Evolutionary conservation across 352 stramenopile genomes (phyloP), one percentile per base, ranked within the genome.

Genomic region (Aphanomyces astaci): DNA sequence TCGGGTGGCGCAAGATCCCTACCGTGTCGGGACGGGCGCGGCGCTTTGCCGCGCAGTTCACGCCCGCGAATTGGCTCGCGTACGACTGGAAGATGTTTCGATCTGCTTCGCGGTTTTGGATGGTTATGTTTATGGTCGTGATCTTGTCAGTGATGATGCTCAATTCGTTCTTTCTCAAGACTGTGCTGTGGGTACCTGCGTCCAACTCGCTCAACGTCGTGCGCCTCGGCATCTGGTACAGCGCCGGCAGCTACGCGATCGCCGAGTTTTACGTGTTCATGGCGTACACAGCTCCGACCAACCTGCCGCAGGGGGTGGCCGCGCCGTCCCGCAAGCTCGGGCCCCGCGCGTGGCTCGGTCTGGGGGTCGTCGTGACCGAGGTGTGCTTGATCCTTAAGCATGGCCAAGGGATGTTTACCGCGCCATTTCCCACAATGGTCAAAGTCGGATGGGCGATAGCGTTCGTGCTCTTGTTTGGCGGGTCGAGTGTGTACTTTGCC

Each of bases 161-260:
- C 64, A 98, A 98, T 79, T 96, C 92, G 72, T 98, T 98, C 76
- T 97, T 98, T 80, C 83, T 98, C 59, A 95, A 96, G 80, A 95
- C 90, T 28, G 88, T 95, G 73, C 77, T 97, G 19, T 95, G 91
- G 79, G 86, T 97, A 49, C 87, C 87, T 33, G 80, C 84, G 24
- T 92, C 84, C 46, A 92, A 81, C 64, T 81, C 77, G 56, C 73
- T 94, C 31, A 96, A 96, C 65, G 78, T 93, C 11, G 89, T 83
- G 59, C 84, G 87, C 31, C 74, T 96, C 30, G 63, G 72, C 0
- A 82, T 94, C 27, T 93, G 85, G 84, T 93, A 93, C 74, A 89
- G 81, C n/a, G 84, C 85, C 40, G 87, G 86, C 28, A 93, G 83
- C 71, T 94, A 93, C 54, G 87, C 87, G 2, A 84, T 93, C 36